Evolutionary conservation across 2,329 filamentous ascomycete species (phyloP), one percentile per base, ranked within the genome.

Genomic region (Neopestalotiopsis rosae): DNA sequence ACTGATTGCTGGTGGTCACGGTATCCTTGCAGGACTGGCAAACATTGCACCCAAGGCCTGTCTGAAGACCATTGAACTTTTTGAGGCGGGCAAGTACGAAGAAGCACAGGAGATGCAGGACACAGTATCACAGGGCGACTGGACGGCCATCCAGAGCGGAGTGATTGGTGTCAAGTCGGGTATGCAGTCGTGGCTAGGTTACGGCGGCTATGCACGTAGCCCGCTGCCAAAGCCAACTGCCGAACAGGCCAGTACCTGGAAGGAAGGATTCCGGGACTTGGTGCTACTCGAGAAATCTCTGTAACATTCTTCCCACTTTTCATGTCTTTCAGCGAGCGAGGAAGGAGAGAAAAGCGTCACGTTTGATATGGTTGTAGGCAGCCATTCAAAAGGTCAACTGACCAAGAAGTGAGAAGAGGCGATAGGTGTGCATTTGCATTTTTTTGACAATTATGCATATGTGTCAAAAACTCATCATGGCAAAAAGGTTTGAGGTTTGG

Each of bases 91-190:
- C 28, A 84, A 87, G 70, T 75, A 87, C 49, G 79, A 83, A 34
- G 89, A 92, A 75, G 91, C 91, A 1, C 86, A 87, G 74, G 85
- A 84, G 72, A 79, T 92, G 78, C 91, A 94, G 79, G 90, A 88
- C 61, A 80, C 89, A 28, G 83, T 94, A 58, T 89, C 91, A 59
- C 83, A 86, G 64, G 92, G 90, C 61, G 92, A 94, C 81, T 93
- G 91, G 91, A 88, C 87, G 3, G 90, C 90, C 38, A 93, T 93
- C 70, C 87, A 91, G 74, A 89, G 90, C 68, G 92, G 91, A 61
- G 90, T 94, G 67, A 87, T 92, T 34, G 91, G 90, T 61, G 91
- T 91, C 73, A 94, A 94, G 83, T 87, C 88, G 67, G 90, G 87
- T 5, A 79, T 94, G 72, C 83, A 91, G 77, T 81, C 85, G n/a